Conservation (phyloP, 2,329 filamentous ascomycete genomes). For the Aspergillus neotritici region DNA sequence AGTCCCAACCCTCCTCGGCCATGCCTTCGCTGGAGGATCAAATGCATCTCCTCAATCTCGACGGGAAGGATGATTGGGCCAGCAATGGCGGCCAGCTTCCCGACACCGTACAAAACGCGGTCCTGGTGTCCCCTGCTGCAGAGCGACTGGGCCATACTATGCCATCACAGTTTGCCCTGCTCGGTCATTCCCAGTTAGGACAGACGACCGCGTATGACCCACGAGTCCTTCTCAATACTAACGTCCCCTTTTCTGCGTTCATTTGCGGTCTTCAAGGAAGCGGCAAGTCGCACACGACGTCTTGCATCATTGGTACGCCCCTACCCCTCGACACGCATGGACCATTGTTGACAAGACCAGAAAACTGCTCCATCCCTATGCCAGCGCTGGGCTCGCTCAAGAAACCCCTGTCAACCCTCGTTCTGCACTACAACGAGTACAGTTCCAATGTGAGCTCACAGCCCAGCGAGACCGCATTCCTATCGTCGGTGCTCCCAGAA, state of each 20-base stretch:
- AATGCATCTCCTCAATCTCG: too few species aligned
- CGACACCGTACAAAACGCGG: slow-evolving; percentile 3
- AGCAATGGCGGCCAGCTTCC: too few species aligned
- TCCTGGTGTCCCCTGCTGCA: slow-evolving; percentile 5
- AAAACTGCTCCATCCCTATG: slow-evolving; percentile 31
- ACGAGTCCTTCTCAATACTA: slow-evolving; percentile 12
- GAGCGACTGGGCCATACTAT: slow-evolving; percentile 3
- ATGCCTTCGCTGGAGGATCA: too few species aligned
- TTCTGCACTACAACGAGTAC: slow-evolving; percentile 53
- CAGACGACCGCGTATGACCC: background rate
- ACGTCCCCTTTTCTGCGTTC: slow-evolving; percentile 51
- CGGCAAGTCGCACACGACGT: slow-evolving; percentile 57
- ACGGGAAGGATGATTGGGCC: too few species aligned
- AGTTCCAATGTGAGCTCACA: slow-evolving; percentile 32
- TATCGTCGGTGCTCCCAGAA: slow-evolving; percentile 39
- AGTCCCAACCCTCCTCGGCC: too few species aligned
- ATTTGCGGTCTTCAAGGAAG: slow-evolving; percentile 60
- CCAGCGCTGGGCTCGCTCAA: slow-evolving; percentile 40
- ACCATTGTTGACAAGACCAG: slow-evolving; percentile 18
- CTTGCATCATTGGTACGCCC: slow-evolving; percentile 44
- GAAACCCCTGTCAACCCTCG: slow-evolving; percentile 47
- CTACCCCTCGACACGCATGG: too few species aligned
- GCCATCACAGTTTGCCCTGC: slow-evolving; percentile 12
- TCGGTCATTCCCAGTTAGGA: slow-evolving; percentile 3
- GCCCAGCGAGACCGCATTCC: slow-evolving; percentile 52